Conservation (phyloP, 164 flowering plant genomes). For the Protea cynaroides region DNA sequence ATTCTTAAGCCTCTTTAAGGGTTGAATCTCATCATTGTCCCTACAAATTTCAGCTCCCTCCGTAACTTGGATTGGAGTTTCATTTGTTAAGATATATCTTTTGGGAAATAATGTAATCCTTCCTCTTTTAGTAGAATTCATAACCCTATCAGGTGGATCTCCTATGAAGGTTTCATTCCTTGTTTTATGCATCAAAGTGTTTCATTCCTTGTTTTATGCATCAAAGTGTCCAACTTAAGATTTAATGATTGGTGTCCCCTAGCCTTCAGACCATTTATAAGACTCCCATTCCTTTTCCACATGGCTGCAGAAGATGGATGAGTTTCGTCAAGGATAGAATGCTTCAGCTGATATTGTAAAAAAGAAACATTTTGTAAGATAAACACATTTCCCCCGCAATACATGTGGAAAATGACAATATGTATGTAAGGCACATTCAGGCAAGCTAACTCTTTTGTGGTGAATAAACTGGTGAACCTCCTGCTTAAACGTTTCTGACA, state of each 20-base stretch:
- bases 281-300: constrained; percentile 28
- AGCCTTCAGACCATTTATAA: neutral
- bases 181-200: constrained; percentile 10
- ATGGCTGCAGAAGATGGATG: constrained; percentile 29
- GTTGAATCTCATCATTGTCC: constrained; percentile 8
- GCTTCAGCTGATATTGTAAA: constrained; percentile 48
- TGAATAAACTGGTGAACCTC: constrained; percentile 37
- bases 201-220: constrained; percentile 11
- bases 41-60: constrained; percentile 8
- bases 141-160: constrained; percentile 1
- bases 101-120: constrained; percentile 9
- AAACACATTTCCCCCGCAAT: neutral
- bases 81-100: constrained; percentile 7
- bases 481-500: constrained; percentile 25
- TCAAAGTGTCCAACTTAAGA: constrained; percentile 3
- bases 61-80: constrained; percentile 5
- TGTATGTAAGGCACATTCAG: constrained; percentile 38
- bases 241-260: constrained; percentile 3
- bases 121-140: constrained; percentile 22
- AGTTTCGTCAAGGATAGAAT: constrained; percentile 31
- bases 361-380: constrained; percentile 2
- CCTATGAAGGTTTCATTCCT: constrained; percentile 6
- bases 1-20: constrained; percentile 6
- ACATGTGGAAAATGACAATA: constrained; percentile 24
- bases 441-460: constrained; percentile 45